phyloP scores from a whole-genome alignment of 1,139 yeast species.

The Yamadazyma sp. region DNA sequence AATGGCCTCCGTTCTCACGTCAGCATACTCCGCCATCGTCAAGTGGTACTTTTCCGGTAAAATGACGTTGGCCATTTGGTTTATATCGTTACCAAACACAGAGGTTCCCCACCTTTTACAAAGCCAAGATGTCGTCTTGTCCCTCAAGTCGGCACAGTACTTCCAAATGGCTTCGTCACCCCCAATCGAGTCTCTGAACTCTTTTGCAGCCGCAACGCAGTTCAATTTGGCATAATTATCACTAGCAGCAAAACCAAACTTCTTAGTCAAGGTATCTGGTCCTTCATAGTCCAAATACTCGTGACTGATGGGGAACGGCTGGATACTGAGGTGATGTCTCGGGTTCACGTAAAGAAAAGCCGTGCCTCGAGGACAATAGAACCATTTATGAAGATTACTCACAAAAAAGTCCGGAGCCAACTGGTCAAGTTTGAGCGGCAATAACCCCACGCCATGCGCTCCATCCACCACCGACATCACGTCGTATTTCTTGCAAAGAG shows the following conservation, averaged over 20 bases:
- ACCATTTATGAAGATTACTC: conserved; percentile 73
- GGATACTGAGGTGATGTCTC: conserved; percentile 49
- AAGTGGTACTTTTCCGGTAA: conserved; percentile 30
- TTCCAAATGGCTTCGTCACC: conserved; percentile 55
- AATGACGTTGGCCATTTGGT: conserved; percentile 30
- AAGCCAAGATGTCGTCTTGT: conserved; percentile 35
- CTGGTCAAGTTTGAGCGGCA: conserved; percentile 40
- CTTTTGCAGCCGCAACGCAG: conserved; percentile 38
- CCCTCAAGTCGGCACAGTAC: conserved; percentile 42
- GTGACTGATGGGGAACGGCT: conserved; percentile 58
- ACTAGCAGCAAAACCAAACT: conserved; percentile 42
- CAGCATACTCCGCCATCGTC: conserved; percentile 8
- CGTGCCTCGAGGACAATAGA: conserved; percentile 56
- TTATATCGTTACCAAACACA: conserved; percentile 30
- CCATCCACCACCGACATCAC: conserved; percentile 67
- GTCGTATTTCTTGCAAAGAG: conserved; percentile 46
- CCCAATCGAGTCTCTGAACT: conserved; percentile 51
- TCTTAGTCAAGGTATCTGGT: conserved; percentile 32
- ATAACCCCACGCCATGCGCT: conserved; percentile 66
- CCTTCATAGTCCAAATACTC: conserved; percentile 28
- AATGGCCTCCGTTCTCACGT: background rate
- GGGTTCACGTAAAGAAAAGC: conserved; percentile 61
- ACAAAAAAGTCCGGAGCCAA: conserved; percentile 62
- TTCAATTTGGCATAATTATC: conserved; percentile 27
- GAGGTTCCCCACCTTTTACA: conserved; percentile 39